These are phyloP conservation scores for Fraxinus platypoda DNA, from an alignment of 305 asterid genomes.

Conservation along the genomic window DNA sequence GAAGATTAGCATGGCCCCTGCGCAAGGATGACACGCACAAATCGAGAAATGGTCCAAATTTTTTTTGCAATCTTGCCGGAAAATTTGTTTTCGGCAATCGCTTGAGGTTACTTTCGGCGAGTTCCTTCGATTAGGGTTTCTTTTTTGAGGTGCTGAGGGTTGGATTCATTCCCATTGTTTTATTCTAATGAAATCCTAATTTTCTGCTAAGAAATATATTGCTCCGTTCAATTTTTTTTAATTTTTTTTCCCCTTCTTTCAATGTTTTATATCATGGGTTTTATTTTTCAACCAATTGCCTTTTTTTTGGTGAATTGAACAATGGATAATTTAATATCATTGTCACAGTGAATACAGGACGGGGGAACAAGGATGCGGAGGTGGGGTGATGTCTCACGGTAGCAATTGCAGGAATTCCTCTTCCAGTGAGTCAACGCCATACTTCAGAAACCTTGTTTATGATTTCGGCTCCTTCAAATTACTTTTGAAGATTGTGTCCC, in stretches of 20 bases:
- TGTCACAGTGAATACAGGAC: not conserved
- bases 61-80: not conserved
- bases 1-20: constrained; percentile 50
- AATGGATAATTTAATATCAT: not conserved
- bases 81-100: not conserved
- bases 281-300: not conserved
- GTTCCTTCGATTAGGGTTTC: not conserved
- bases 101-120: not conserved
- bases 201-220: not conserved
- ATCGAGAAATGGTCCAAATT: not conserved
- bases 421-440: not conserved
- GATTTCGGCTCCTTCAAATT: not conserved
- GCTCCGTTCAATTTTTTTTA: not conserved
- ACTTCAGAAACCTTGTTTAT: not conserved
- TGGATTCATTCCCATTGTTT: not conserved
- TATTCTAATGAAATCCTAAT: not conserved
- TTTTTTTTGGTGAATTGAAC: not conserved
- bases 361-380: not conserved
- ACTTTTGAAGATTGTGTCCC: not conserved
- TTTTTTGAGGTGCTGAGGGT: not conserved
- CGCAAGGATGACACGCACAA: constrained; percentile 22
- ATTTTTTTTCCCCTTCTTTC: not conserved
- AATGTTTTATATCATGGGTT: not conserved
- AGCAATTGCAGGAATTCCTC: not conserved
- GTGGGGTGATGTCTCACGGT: not conserved